Evolutionary conservation across 2,329 filamentous ascomycete genomes (phyloP), one percentile per base, ranked within the genome.

Genomic region (Sporothrix inflata): DNA sequence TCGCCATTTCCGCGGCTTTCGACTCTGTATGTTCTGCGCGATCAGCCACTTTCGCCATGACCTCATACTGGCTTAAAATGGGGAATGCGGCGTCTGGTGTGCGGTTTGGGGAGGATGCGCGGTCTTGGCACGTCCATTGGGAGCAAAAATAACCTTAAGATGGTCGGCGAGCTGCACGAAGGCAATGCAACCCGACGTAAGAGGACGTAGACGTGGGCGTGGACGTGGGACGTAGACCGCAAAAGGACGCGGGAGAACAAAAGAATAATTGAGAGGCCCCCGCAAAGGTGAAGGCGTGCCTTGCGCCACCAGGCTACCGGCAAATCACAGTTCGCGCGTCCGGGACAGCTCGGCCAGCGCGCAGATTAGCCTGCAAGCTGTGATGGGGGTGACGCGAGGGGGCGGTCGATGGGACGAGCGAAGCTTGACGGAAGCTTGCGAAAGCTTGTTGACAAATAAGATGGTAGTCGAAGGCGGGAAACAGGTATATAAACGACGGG

Each of bases 1-100:
- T 67, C 24, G 45, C 24, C 65, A 51, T 67, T 65, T 42, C 60
- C 38, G 34, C 38, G n/a, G 27, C n/a, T 24, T 42, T 21, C 60
- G n/a, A 7, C 27, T 30, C 27, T 57, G 53, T 34, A 9, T 57
- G 16, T 57, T 34, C 38, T 27, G 40, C 21, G 61, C 19, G 40
- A 66, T 67, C 65, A 51, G 24, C 42, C 65, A 51, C 30, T n/a
- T 1, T 40, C 12, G n/a, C n/a, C n/a, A 19, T 68, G 65, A n/a
- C 47, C 65, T 68, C 65, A 68, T 68, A 40, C 19, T 47, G 47
- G 27, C 65, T 27, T 68, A 68, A 55, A 68, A 68, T 68, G 45
- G 65, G 47, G 65, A 67, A 67, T 67, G 65, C 45, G 24, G 45
- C 12, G 65, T 51, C 27, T 38, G 38, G 12, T 19, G 40, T 27